A percentile compares a stretch with the other conserved stretches of the same genome.
phyloP scores from a whole-genome alignment of 176 grass and related monocot genomes.

The Poa pratensis region DNA sequence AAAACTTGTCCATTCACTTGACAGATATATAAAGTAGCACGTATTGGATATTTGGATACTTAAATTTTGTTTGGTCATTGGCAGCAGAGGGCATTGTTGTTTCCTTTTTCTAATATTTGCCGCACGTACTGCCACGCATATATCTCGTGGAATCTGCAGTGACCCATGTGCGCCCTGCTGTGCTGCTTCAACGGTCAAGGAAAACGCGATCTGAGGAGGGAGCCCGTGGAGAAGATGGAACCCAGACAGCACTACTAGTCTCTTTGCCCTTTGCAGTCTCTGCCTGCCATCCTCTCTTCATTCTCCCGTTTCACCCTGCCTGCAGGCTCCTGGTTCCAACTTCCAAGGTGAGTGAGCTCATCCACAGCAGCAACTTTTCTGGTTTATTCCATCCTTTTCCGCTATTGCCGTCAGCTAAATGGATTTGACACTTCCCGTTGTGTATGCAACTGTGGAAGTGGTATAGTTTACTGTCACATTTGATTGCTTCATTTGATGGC shows the following conservation, averaged over 20 bases:
- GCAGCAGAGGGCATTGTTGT: too few species aligned
- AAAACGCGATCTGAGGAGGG: too few species aligned
- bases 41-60: too few species aligned
- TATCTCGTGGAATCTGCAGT: too few species aligned
- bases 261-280: constrained; percentile 24
- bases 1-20: too few species aligned
- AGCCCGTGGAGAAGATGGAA: not conserved
- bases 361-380: not conserved
- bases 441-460: not conserved
- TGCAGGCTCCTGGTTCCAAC: constrained; percentile 15
- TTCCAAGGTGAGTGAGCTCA: constrained; percentile 35
- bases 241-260: constrained; percentile 12
- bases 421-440: constrained; percentile 2
- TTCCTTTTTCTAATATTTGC: too few species aligned
- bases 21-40: too few species aligned
- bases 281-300: not conserved
- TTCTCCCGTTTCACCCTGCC: not conserved
- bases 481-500: not conserved
- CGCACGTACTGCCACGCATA: too few species aligned
- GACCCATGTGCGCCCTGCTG: too few species aligned
- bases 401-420: constrained; percentile 29
- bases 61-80: too few species aligned
- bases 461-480: not conserved
- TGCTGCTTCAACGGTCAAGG: too few species aligned
- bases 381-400: constrained; percentile 5